Evolutionary conservation across 2,329 filamentous ascomycete genomes (phyloP).

Genomic region (Talaromyces sp.): DNA sequence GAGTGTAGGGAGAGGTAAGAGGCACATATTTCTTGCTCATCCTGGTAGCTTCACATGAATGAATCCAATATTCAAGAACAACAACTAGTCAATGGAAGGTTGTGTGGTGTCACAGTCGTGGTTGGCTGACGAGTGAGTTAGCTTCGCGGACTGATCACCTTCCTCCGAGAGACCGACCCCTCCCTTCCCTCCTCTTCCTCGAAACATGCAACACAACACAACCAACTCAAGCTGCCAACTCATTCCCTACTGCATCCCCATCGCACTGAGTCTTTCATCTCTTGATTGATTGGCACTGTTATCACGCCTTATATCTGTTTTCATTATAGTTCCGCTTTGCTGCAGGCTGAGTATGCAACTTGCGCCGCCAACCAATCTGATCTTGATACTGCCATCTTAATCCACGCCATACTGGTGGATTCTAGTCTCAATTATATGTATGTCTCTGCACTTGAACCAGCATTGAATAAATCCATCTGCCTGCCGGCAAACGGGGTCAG

Average conservation of each 20-base stretch:
- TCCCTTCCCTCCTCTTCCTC: slow-evolving; percentile 1
- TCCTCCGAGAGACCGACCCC: slow-evolving; percentile 4
- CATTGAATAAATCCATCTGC: slow-evolving; percentile 7
- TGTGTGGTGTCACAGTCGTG: not conserved
- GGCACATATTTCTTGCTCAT: slow-evolving; percentile 28
- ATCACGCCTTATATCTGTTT: not conserved
- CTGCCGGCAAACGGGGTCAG: not conserved
- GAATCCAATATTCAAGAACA: too few relatives aligned
- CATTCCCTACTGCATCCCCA: slow-evolving; percentile 18
- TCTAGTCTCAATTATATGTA: slow-evolving; percentile 12
- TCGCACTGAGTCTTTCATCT: not conserved
- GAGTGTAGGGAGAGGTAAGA: not conserved
- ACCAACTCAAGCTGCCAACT: slow-evolving; percentile 21
- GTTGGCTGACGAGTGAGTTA: not conserved
- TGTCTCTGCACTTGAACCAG: slow-evolving; percentile 1
- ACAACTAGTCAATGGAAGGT: not conserved
- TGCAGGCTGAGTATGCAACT: slow-evolving; percentile 23
- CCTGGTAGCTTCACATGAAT: slow-evolving; percentile 4
- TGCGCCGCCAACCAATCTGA: slow-evolving; percentile 22
- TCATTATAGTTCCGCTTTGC: slow-evolving; percentile 14
- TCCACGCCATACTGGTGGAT: slow-evolving; percentile 17
- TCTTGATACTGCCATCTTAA: slow-evolving; percentile 1
- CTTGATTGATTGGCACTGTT: not conserved
- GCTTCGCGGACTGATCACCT: slow-evolving; percentile 2
- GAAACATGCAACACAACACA: slow-evolving; percentile 1